A percentile compares a stretch with the other conserved stretches of the same genome.
These are phyloP conservation scores for Trifolium fragiferum DNA, from an alignment of 306 rosid genomes.

Conservation along the genomic window DNA sequence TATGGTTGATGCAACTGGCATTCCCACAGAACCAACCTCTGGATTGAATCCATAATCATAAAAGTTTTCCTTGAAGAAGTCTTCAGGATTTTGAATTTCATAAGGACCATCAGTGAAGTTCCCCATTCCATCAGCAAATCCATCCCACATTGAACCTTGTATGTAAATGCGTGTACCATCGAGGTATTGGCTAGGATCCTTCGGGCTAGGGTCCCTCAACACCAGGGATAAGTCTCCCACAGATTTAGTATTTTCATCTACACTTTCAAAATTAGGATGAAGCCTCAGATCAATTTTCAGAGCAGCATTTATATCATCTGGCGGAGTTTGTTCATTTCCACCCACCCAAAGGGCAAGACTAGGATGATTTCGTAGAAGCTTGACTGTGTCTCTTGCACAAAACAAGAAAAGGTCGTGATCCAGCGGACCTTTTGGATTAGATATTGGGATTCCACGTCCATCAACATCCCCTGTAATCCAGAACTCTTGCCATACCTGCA, in stretches of 20 bases:
- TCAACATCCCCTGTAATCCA: slow-evolving; percentile 98
- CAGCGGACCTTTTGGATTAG: slow-evolving; percentile 86
- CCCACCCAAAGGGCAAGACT: slow-evolving; percentile 99
- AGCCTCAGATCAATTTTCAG: slow-evolving; percentile 74
- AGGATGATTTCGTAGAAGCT: slow-evolving; percentile 91
- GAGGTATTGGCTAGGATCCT: slow-evolving; percentile 85
- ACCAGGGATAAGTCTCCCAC: slow-evolving; percentile 36
- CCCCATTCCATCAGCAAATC: slow-evolving; percentile 92
- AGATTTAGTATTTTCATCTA: slow-evolving; percentile 44
- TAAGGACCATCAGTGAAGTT: slow-evolving; percentile 89
- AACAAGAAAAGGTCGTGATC: slow-evolving; percentile 94
- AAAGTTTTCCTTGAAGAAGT: slow-evolving; percentile 65
- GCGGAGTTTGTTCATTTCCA: slow-evolving; percentile 96
- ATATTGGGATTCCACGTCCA: slow-evolving; percentile 84
- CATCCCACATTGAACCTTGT: slow-evolving; percentile 94
- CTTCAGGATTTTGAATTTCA: slow-evolving; percentile 90
- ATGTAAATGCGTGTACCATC: slow-evolving; percentile 90
- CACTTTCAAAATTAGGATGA: slow-evolving; percentile 66
- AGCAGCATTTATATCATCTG: slow-evolving; percentile 74
- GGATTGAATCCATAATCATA: slow-evolving; percentile 89
- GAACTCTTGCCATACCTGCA: slow-evolving; percentile 97
- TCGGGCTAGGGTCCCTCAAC: slow-evolving; percentile 64
- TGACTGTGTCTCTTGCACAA: slow-evolving; percentile 93
- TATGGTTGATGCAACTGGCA: slow-evolving; percentile 93
- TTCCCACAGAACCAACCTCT: slow-evolving; percentile 91